These are phyloP conservation scores for Nymphaea thermarum DNA, from an alignment of 164 flowering plant genomes.

Conservation along the genomic window DNA sequence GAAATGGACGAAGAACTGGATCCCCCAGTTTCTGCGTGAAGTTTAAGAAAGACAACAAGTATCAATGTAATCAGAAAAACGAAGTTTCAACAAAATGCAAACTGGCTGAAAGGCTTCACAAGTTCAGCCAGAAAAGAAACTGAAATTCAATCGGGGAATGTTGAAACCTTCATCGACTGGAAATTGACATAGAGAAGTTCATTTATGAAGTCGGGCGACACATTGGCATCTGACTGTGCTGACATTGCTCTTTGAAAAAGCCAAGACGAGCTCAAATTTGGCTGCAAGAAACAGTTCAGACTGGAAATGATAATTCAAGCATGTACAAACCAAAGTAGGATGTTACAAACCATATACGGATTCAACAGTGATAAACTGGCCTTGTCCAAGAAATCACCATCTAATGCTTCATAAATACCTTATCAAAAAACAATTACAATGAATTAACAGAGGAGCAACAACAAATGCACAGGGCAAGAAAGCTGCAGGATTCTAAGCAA, in stretches of 20 bases:
- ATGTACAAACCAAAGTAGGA: background rate
- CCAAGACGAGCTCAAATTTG: conserved; percentile 92
- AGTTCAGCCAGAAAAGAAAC: no score
- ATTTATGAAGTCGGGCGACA: conserved; percentile 66
- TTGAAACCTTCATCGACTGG: conserved; percentile 67
- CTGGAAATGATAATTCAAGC: background rate
- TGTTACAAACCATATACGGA: conserved; percentile 79
- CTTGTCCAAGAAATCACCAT: conserved; percentile 53
- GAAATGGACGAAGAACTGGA: conserved; percentile 90
- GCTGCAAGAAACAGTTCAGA: conserved; percentile 32
- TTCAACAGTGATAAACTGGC: conserved; percentile 68
- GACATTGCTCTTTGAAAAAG: conserved; percentile 98
- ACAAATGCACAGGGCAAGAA: no score
- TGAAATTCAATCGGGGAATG: background rate
- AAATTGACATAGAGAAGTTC: conserved; percentile 80
- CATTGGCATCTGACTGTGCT: conserved; percentile 48
- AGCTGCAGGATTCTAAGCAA: no score
- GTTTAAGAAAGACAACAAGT: background rate
- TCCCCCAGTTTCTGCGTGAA: conserved; percentile 68
- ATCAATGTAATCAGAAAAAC: background rate
- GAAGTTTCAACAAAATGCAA: background rate
- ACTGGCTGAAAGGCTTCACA: background rate
- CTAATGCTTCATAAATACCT: conserved; percentile 79
- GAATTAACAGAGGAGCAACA: no score
- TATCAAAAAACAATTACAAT: background rate